Conservation (phyloP, 768 basidiomycete species). For the Serendipita indica region DNA sequence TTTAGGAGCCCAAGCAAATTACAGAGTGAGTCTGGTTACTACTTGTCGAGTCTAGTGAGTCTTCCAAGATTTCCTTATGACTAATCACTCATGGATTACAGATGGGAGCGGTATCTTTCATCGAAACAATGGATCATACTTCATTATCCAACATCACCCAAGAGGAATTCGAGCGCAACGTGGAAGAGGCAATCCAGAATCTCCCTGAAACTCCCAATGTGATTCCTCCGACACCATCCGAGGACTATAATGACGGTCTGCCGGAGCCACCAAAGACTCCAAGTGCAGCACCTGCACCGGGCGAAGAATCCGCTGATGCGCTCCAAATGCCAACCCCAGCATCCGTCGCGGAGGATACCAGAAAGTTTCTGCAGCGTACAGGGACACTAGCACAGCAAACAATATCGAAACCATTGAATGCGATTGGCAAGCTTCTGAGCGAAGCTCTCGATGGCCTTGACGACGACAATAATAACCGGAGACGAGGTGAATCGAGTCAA, state of each 20-base stretch:
- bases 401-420: slow-evolving; percentile 79
- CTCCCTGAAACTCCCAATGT: slow-evolving; percentile 25
- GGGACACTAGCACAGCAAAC: slow-evolving; percentile 45
- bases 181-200: slow-evolving; percentile 43
- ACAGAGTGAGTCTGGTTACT: slow-evolving; percentile 93
- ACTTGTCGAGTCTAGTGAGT: slow-evolving; percentile 82
- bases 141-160: slow-evolving; percentile 87
- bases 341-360: slow-evolving; percentile 54
- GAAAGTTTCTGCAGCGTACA: slow-evolving; percentile 72
- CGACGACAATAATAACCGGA: slow-evolving; percentile 21
- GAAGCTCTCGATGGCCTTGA: slow-evolving; percentile 65
- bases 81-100: slow-evolving; percentile 20
- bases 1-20: slow-evolving; percentile 82
- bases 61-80: background rate
- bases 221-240: slow-evolving; percentile 22
- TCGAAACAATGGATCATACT: slow-evolving; percentile 95
- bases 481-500: background rate
- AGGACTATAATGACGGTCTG: slow-evolving; percentile 22
- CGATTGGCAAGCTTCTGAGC: slow-evolving; percentile 75
- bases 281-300: slow-evolving; percentile 38
- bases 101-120: slow-evolving; percentile 95
- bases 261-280: slow-evolving; percentile 20
- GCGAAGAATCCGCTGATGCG: slow-evolving; percentile 80
- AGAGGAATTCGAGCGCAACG: slow-evolving; percentile 77
- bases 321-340: slow-evolving; percentile 44